A percentile compares a stretch with the other conserved stretches of the same genome.
These are phyloP conservation scores for Gillenia trifoliata DNA, from an alignment of 306 rosid genomes.

Conservation along the genomic window DNA sequence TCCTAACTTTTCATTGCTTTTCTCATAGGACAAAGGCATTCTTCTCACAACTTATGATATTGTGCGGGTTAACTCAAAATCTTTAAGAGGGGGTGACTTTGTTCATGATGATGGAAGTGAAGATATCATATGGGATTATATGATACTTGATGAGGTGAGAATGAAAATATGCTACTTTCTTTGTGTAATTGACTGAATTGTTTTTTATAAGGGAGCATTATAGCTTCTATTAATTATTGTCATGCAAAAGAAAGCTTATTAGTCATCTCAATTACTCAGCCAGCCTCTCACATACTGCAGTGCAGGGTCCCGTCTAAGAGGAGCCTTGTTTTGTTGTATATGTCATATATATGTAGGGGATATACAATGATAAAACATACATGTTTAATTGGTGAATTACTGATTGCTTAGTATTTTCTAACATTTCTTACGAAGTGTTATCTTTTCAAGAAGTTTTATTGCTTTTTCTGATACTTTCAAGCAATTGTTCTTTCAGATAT, in stretches of 20 bases:
- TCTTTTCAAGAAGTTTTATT: background rate
- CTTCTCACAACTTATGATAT: conserved; percentile 93
- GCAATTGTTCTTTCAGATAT: background rate
- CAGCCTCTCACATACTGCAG: background rate
- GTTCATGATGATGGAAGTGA: conserved; percentile 54
- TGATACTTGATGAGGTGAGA: conserved; percentile 93
- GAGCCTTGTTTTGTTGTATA: background rate
- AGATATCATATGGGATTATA: conserved; percentile 81
- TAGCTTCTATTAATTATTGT: conserved; percentile 1
- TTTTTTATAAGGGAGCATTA: background rate
- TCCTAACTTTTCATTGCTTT: conserved; percentile 5
- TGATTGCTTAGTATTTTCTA: background rate
- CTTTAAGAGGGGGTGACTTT: conserved; percentile 44
- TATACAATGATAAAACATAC: background rate
- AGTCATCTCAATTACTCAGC: background rate
- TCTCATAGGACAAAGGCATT: conserved; percentile 74
- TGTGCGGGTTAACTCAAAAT: conserved; percentile 78
- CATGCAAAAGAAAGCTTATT: background rate
- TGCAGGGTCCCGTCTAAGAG: background rate
- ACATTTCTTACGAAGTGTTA: background rate
- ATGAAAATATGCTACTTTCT: background rate
- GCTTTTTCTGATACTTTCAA: background rate
- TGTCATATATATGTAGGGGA: background rate
- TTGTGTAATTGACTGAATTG: background rate
- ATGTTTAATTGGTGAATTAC: background rate